Base-by-base conservation (phyloP, 2,329 filamentous ascomycete genomes). In the Ophiostoma quercus region DNA sequence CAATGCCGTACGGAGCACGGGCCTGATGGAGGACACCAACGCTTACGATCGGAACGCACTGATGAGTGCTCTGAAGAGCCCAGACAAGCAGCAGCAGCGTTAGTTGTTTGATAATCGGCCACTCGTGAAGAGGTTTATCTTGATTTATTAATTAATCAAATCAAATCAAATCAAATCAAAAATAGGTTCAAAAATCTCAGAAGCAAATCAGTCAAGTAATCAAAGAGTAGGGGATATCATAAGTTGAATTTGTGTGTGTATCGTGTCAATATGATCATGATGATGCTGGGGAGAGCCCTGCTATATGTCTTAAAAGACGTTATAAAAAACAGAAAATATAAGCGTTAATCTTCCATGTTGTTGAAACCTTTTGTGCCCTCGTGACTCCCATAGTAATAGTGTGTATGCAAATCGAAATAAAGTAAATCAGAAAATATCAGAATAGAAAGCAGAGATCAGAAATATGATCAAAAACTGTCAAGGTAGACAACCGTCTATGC, bases 221-320 rank as follows among this genome's bases (percentile, higher is more conserved):
- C 43, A 22, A 3, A 62, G 12, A 25, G 32, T 34, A 43, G 66
- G 67, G 73, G 75, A 75, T 76, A 75, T 76, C 75, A 74, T 74
- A 73, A 77, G 77, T 78, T 78, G 77, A 77, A 77, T 77, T 78
- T 73, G 65, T 70, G 16, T 25, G 29, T 62, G 57, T 62, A 39
- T 65, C 62, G 62, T 65, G 60, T 65, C 62, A 65, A 14, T 65
- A 34, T 22, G 8, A 65, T 65, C 57, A 62, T 57, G 51, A 57
- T 25, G 51, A 25, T 57, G 57, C 57, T 62, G 57, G 25, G 57
- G 25, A 32, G 25, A 62, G 57, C 57, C 57, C 57, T 62, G 57
- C 57, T 32, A 65, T 25, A 66, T 43, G 22, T 25, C 65, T 29
- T 3, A 22, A 39, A 25, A 29, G 57, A 62, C 57, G 43, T 43